phyloP scores from a whole-genome alignment of 2,329 filamentous ascomycete genomes.

The Talaromyces sp. region DNA sequence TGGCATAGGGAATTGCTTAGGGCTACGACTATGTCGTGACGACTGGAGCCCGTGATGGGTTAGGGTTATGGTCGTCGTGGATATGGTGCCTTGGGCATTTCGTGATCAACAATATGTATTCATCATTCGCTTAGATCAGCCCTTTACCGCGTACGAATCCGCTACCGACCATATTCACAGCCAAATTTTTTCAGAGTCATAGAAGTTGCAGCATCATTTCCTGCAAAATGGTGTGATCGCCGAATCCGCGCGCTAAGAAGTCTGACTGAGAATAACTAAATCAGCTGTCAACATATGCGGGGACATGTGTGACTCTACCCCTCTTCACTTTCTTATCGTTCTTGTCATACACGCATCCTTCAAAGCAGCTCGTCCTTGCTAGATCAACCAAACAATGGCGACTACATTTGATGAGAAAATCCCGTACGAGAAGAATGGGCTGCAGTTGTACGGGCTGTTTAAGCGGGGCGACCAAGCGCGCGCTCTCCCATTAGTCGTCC shows the following conservation, averaged over 20 bases:
- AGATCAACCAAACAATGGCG: constrained; percentile 8
- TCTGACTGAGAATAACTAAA: background rate
- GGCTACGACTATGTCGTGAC: background rate
- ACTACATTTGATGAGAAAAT: constrained; percentile 19
- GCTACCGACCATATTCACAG: background rate
- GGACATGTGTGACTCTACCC: background rate
- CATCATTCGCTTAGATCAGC: background rate
- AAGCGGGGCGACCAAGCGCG: constrained; percentile 16
- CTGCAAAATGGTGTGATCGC: background rate
- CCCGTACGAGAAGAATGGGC: constrained; percentile 13
- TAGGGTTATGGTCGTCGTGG: background rate
- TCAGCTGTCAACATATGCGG: background rate
- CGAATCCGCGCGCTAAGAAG: background rate
- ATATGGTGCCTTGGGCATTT: background rate
- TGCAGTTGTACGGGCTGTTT: constrained; percentile 17
- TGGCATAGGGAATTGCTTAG: background rate
- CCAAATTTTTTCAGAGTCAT: background rate
- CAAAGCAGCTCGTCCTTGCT: background rate
- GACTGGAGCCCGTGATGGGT: background rate
- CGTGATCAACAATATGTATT: background rate
- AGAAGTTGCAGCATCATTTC: background rate
- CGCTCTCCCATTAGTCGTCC: constrained; percentile 14
- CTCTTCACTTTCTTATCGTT: background rate
- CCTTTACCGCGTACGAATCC: background rate
- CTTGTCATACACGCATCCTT: background rate